Evolutionary conservation across 1,284 basidiomycete genomes (phyloP), one percentile per base, ranked within the genome.

Genomic region (Cryptococcus sp.): DNA sequence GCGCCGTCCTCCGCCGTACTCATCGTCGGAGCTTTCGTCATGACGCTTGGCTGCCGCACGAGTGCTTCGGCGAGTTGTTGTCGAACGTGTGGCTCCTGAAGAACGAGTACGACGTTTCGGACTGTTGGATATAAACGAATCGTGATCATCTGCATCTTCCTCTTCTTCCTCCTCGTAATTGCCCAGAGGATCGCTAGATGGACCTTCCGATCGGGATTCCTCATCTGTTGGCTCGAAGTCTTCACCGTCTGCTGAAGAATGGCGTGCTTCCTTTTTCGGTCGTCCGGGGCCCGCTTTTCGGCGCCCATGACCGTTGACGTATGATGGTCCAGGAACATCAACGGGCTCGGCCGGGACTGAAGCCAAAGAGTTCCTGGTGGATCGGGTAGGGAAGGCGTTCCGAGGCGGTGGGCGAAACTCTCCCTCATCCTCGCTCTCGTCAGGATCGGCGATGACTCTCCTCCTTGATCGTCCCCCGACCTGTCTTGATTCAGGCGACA

Each of bases 381-480:
- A n/a, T 46, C 67, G 43, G 3, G 65, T 23, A 2, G 69, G 67
- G 51, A 71, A 67, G 22, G 64, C 23, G 19, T 63, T 63, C 26
- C 69, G 43, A 10, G 55, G 50, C 1, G 63, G 62, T 13, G 57
- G 62, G 4, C 26, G 49, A 6, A 60, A 57, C 13, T 61, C 61
- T 25, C 64, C 64, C 16, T 63, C 59, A 23, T 69, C 60, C 11
- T 69, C 70, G 16, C 77, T 73, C 5, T 74, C 73, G 25, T 73
- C 75, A 5, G 67, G 68, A 58, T 69, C 62, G 20, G 62, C 26
- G 23, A 67, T 64, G 59, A 53, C 72, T 72, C 16, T 66, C 57
- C 56, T 75, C 73, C 10, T 66, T 59, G 46, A 77, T 75, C 13
- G 52, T 65, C 20, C 66, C 13, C 51, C 49, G 22, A 44, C 38